Evolutionary conservation across 768 basidiomycete species (phyloP), one percentile per base, ranked within the genome.

Genomic region (Phaffia tasmanica): DNA sequence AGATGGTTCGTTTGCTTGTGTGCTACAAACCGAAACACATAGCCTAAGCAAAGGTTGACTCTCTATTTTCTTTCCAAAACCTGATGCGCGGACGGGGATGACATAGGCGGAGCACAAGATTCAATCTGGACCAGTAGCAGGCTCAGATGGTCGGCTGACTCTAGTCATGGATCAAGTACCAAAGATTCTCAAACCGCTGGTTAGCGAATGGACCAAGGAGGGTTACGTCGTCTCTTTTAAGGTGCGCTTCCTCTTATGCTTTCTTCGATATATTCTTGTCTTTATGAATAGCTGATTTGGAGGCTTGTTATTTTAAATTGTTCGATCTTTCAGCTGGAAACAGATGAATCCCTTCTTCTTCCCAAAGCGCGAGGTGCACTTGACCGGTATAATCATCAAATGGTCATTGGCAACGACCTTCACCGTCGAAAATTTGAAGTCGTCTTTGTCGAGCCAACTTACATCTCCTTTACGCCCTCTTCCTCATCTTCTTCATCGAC

Each of bases 131-230:
- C 92, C 94, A 74, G 94, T 93, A 1, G 93, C 86, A 70, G 32
- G 60, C 27, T 54, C 62, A 25, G 61, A 67, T 62, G 66, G 66
- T 19, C 66, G 66, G 1, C 79, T 98, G 29, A 83, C 84, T 56
- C 88, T 98, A 64, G 93, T 98, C 76, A 99, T 98, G 95, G 95
- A 99, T 74, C 92, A 97, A 75, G 93, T 98, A 0, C 95, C 95
- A 9, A 99, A 99, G 77, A 86, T 97, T 47, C 79, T 99, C 56
- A 88, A 89, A 75, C 87, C 91, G 0, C 80, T 99, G 78, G 92
- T 97, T 8, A 85, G 87, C 55, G 90, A 98, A 75, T 99, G 95
- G 94, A 86, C 85, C 1, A 84, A 81, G 8, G 84, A 88, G 55
- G 93, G 90, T 0, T 98, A 85, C 74, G 86, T 97, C 49, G 89